Evolutionary conservation across 805 yeast genomes (phyloP), one percentile per base, ranked within the genome.

Genomic region (Candida ortonii): DNA sequence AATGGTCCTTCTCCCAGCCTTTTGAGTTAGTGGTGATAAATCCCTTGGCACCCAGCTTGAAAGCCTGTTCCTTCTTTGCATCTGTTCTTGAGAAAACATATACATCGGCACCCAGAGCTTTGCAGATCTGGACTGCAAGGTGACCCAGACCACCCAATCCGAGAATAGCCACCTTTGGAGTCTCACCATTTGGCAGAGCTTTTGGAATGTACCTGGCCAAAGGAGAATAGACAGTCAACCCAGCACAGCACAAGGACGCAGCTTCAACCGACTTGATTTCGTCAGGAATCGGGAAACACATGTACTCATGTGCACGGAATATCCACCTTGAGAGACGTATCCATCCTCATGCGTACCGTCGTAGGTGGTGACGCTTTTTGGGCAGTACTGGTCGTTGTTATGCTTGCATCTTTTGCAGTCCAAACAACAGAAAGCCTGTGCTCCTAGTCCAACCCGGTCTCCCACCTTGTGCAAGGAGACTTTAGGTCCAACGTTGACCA

Each of bases 181-280:
- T 45, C 40, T 53, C 54, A 16, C 65, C 66, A 13, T 46, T 35
- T 25, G 58, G 51, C 13, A 51, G 41, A 28, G 44, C 23, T 3
- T 33, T 46, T 34, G 60, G 59, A 31, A 53, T 53, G 40, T 62
- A 62, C 57, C 73, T 64, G 20, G 59, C 62, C 37, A 71, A 52
- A 19, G 77, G 77, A 8, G 76, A 69, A 53, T 57, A 71, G 9
- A 66, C 71, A 4, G 76, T 71, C 39, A 70, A 55, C 33, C 77
- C 77, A 21, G 72, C 77, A 53, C 76, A 70, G 58, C 71, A 61
- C 57, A 71, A 52, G 6, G 77, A 73, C 6, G 73, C 75, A 23
- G 70, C 75, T 28, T 53, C 63, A 12, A 52, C 50, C 5, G 70
- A 57, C 32, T 57, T 57, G 49, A 71, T 55, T 20, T 42, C 61